phyloP scores from a whole-genome alignment of 2,329 filamentous ascomycete species.

The Calycina marina region DNA sequence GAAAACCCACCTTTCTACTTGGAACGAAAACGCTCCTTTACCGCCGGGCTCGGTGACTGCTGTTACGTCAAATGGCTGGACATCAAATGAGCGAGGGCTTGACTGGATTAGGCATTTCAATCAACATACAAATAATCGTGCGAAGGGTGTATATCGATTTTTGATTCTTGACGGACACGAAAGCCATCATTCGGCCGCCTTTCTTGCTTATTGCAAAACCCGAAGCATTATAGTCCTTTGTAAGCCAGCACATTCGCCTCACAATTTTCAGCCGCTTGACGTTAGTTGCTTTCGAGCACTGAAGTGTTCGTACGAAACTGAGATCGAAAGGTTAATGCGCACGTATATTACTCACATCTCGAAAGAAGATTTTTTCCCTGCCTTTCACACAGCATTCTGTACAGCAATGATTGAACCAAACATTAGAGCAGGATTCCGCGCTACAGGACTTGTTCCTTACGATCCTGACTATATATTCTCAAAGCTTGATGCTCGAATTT shows the following conservation, averaged over 20 bases:
- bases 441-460: background rate
- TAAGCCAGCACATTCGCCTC: background rate
- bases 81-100: background rate
- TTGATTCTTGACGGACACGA: background rate
- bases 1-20: background rate
- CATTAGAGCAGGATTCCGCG: background rate
- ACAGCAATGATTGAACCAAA: background rate
- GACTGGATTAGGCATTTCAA: background rate
- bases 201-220: background rate
- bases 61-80: background rate
- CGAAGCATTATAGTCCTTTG: background rate
- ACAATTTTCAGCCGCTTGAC: background rate
- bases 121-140: background rate
- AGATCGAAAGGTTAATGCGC: conserved; percentile 1
- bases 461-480: background rate
- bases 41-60: background rate
- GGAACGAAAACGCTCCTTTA: background rate
- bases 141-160: background rate
- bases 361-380: conserved; percentile 1
- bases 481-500: background rate
- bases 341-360: conserved; percentile 1
- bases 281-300: background rate
- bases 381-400: background rate
- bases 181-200: background rate
- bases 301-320: background rate